Evolutionary conservation across 257 asterid species (phyloP).

Genomic region (Nyctanthes arbortristis): DNA sequence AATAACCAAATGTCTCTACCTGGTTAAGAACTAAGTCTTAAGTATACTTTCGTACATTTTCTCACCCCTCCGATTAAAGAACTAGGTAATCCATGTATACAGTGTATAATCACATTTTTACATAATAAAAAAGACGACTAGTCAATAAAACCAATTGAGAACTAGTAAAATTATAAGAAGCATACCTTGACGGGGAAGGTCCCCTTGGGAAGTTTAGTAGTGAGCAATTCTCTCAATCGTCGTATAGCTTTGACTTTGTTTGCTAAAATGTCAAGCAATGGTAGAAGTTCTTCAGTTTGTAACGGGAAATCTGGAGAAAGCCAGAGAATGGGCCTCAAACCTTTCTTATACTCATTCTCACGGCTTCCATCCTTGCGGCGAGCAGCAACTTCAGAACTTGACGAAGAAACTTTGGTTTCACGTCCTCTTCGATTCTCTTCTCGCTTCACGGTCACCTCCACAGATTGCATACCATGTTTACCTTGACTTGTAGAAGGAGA

Average conservation of each 20-base stretch:
- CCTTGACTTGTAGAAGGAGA: conserved; percentile 51
- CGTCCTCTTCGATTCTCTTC: conserved; percentile 66
- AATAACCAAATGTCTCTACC: neutral
- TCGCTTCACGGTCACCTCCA: conserved; percentile 67
- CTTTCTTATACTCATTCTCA: conserved; percentile 93
- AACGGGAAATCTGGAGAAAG: conserved; percentile 90
- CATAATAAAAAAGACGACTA: neutral
- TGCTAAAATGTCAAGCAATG: conserved; percentile 92
- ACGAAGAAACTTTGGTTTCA: conserved; percentile 62
- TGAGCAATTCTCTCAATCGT: conserved; percentile 78
- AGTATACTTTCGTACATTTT: neutral
- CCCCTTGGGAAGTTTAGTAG: conserved; percentile 87
- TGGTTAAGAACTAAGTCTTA: neutral
- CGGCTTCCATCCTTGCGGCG: conserved; percentile 60
- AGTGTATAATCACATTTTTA: conserved; percentile 11
- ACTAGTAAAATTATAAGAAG: conserved; percentile 17
- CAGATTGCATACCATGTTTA: conserved; percentile 69
- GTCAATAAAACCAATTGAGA: neutral
- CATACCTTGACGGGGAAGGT: conserved; percentile 95
- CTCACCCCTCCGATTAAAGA: conserved; percentile 11
- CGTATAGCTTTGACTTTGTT: conserved; percentile 94
- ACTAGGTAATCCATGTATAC: neutral
- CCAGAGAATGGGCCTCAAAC: conserved; percentile 96
- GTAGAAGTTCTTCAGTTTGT: conserved; percentile 82
- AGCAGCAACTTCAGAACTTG: conserved; percentile 49